Base-by-base conservation (phyloP, 2,329 filamentous ascomycete species). In the Fusarium secorum region DNA sequence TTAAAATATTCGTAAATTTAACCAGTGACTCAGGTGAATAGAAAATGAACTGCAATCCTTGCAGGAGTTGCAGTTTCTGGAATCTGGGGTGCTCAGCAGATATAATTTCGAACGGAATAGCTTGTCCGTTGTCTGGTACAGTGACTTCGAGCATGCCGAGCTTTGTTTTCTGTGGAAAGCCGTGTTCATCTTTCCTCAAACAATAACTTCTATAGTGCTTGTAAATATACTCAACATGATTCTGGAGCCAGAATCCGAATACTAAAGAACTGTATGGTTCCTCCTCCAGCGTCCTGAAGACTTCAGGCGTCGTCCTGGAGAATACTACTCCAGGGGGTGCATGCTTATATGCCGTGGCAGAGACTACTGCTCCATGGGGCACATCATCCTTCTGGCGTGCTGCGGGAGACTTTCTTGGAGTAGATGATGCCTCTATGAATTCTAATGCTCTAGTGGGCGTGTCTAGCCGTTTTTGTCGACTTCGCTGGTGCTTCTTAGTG, bases 11-110 rank as follows among this genome's bases (percentile, higher is more conserved):
- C 8, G 33, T 15, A 11, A 52, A 52, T 26, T 13, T 13, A 20
- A 11, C 2, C 22, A 52, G 11, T 17, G 49, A 52, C 24, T 5
- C 10, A 13, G 22, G 33, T 8, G 49, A 52, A 5, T 38, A 11
- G 14, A 52, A 52, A n/a, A 26, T 38, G 33, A 52, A 38, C 49
- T 52, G 22, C 24, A 52, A 10, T 52, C 49, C 49, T 52, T 52
- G 32, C 11, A 52, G 24, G 49, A 52, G 49, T 2, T 36, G 24
- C 9, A n/a, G 0, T 22, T 20, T n/a, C 49, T 28, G 24, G 24
- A 38, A 33, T 8, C 4, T 7, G 46, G 46, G 33, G 33, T 26
- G 13, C 14, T 9, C 7, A 18, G 13, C 18, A 20, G 22, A 26
- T 8, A 26, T 3, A 14, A 11, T 5, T 15, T 52, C 17, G 18